Evolutionary conservation across 1,284 basidiomycete species (phyloP), one percentile per base, ranked within the genome.

Genomic region (Cryptococcus amylolentus): DNA sequence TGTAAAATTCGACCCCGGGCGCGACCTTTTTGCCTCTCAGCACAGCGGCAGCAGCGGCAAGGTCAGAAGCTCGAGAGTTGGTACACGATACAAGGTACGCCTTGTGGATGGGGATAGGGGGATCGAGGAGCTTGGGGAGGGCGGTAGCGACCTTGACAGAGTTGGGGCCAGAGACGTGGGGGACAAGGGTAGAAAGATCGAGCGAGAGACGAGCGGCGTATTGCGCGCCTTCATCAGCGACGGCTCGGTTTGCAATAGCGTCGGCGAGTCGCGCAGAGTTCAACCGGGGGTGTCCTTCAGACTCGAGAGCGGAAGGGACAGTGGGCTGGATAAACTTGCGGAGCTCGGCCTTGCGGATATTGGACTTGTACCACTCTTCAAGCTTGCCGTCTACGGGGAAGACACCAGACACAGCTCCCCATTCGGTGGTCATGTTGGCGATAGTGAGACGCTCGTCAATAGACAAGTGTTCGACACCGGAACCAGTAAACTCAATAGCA

Each of bases 81-180:
- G 96, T 98, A 77, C 95, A 99, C 61, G 91, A 94, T 48, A 99
- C 91, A 52, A 99, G 89, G 78, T 99, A 99, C 0, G 95, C 95
- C 78, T 99, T 99, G 72, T 98, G 84, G 73, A 99, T 97, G 27
- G 84, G 80, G 66, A 98, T 89, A 37, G 83, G 83, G 43, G 84
- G 80, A 44, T 84, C 78, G 68, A 89, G 85, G 18, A 99, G 84
- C 42, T 83, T 81, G 5, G 92, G 88, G 0, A 99, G 83, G 0
- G 95, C 91, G 0, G 88, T 98, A 16, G 93, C 89, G 39, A 98
- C 78, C 77, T 99, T 99, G 77, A 98, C 96, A 67, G 90, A 93
- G 79, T 98, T 98, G 12, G 95, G 95, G 3, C 95, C 95, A 14
- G 92, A 95, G 38, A 97, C 88, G 75, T 98, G 91, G 0, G 95